These are phyloP conservation scores for Penicillium sp. DNA, from an alignment of 2,329 filamentous ascomycete species.

Conservation along the genomic window DNA sequence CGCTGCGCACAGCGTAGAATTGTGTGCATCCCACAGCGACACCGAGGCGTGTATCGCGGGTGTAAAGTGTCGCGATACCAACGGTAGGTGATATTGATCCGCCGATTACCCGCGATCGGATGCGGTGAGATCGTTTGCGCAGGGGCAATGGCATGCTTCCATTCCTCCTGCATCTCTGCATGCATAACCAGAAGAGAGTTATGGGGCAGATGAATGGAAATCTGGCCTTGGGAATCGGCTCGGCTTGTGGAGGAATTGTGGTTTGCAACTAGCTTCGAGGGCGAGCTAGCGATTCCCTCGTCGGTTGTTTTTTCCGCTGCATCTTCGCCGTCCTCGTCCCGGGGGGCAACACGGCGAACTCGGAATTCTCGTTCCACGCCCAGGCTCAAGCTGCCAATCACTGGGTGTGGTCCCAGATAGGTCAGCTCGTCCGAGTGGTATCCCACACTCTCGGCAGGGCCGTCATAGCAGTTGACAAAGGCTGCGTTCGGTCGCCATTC, in stretches of 20 bases:
- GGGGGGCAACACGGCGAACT: conserved; percentile 69
- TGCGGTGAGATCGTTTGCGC: conserved; percentile 77
- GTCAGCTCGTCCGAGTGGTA: conserved; percentile 93
- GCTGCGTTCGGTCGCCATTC: conserved; percentile 83
- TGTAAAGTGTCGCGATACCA: conserved; percentile 76
- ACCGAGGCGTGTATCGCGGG: conserved; percentile 73
- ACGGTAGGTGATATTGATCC: conserved; percentile 93
- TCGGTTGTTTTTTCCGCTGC: conserved; percentile 22
- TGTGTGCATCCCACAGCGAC: conserved; percentile 67
- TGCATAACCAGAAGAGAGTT: conserved; percentile 96
- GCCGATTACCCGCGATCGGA: conserved; percentile 70
- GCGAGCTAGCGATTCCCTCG: conserved; percentile 11
- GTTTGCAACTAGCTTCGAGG: conserved; percentile 31
- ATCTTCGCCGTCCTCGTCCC: conserved; percentile 52
- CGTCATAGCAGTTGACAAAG: conserved; percentile 91
- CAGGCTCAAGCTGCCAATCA: conserved; percentile 86
- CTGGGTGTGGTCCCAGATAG: conserved; percentile 80
- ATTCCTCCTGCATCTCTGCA: conserved; percentile 94
- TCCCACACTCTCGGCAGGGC: conserved; percentile 76
- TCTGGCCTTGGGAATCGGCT: conserved; percentile 73
- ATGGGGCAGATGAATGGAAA: conserved; percentile 89
- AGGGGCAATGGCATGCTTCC: conserved; percentile 84
- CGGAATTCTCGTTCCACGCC: conserved; percentile 93
- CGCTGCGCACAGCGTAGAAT: conserved; percentile 75
- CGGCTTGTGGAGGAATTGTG: conserved; percentile 17